Percentiles rank a stretch among this genome's conserved stretches.
Conservation (phyloP, 202 grass and related monocot species). For the Dendrocalamus latiflorus region DNA sequence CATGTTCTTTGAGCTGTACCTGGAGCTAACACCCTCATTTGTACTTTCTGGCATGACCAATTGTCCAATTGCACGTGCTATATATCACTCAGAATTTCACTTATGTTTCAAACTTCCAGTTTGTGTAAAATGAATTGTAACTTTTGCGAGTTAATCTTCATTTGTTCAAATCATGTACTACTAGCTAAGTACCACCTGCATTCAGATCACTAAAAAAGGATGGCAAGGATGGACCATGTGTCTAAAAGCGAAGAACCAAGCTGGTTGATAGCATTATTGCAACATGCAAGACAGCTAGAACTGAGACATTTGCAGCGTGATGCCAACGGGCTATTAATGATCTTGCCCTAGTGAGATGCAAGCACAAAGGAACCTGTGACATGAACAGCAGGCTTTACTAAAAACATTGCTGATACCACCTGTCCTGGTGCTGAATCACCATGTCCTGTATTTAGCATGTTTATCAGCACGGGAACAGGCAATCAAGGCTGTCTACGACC, state of each 20-base stretch:
- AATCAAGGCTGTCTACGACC: constrained; percentile 47
- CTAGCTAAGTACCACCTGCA: background rate
- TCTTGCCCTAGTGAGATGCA: constrained; percentile 29
- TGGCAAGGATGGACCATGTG: constrained; percentile 24
- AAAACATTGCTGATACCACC: constrained; percentile 31
- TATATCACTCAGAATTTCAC: background rate
- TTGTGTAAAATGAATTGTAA: background rate
- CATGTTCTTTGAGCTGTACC: background rate
- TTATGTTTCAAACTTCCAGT: background rate
- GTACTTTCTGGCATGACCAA: background rate
- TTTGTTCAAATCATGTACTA: constrained; percentile 2
- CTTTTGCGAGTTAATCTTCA: background rate
- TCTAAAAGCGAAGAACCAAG: constrained; percentile 31
- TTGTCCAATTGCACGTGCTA: background rate
- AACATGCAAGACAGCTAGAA: constrained; percentile 45
- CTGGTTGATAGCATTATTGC: constrained; percentile 45
- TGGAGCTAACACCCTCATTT: background rate
- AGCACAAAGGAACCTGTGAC: constrained; percentile 42
- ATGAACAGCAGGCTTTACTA: constrained; percentile 34
- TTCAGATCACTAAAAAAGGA: constrained; percentile 3
- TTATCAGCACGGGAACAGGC: constrained; percentile 33
- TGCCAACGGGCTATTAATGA: constrained; percentile 29
- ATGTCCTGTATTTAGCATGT: constrained; percentile 40
- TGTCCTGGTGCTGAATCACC: constrained; percentile 25
- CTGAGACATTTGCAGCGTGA: constrained; percentile 34